phyloP scores from a whole-genome alignment of 345 rosid species.

The Hevea brasiliensis region DNA sequence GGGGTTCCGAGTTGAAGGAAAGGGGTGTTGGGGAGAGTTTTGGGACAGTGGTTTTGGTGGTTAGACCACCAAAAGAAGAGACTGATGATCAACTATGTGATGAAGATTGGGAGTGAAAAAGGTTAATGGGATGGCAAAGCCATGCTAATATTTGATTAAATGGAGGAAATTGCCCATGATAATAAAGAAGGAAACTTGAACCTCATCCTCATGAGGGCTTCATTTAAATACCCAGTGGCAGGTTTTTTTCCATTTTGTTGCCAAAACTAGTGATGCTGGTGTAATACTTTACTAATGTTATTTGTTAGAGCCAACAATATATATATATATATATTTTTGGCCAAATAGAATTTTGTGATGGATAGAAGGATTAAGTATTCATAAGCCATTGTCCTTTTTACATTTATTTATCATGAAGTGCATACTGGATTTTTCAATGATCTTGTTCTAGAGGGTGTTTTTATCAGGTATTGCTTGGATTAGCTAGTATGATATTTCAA shows the following conservation, averaged over 20 bases:
- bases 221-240: constrained; percentile 21
- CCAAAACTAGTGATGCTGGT: constrained; percentile 8
- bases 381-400: not conserved
- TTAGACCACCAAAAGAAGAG: constrained; percentile 75
- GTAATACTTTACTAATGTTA: constrained; percentile 8
- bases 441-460: too few species aligned
- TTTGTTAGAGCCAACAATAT: constrained; percentile 17
- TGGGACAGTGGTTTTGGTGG: constrained; percentile 64
- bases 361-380: too few species aligned
- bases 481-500: too few species aligned
- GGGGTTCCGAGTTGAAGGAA: constrained; percentile 63
- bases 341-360: too few species aligned
- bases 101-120: constrained; percentile 75
- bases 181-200: constrained; percentile 29
- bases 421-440: too few species aligned
- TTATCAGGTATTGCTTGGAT: too few species aligned
- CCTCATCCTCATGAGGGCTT: not conserved
- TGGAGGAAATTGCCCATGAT: constrained; percentile 18
- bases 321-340: too few species aligned
- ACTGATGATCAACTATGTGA: constrained; percentile 56
- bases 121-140: not conserved
- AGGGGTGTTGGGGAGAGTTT: constrained; percentile 56
- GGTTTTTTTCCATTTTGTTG: constrained; percentile 19
- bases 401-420: not conserved
- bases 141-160: constrained; percentile 6